Evolutionary conservation across 257 asterid genomes (phyloP).

Genomic region (Solanum paucissectum): DNA sequence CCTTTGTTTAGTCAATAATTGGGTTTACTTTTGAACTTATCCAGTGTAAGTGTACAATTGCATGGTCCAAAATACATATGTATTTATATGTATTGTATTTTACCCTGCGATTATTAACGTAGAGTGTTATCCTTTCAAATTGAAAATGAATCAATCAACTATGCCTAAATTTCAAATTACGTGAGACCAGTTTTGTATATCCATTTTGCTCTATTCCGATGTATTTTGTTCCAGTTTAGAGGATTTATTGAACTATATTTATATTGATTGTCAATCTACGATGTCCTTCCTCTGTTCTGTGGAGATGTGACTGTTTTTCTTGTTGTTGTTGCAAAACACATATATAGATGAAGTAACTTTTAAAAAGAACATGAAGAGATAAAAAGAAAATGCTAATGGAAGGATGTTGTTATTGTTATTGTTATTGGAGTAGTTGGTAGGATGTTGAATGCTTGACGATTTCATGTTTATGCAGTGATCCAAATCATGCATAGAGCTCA

Average conservation of each 20-base stretch:
- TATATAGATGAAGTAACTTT: neutral
- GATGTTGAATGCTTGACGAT: neutral
- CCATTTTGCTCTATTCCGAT: neutral
- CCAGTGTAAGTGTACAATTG: neutral
- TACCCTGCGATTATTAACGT: neutral
- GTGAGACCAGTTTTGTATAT: neutral
- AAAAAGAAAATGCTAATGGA: neutral
- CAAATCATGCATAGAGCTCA: constrained; percentile 62
- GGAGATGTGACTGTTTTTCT: neutral
- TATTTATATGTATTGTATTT: neutral
- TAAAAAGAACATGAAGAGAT: neutral
- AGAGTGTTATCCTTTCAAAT: neutral
- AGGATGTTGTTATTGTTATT: neutral
- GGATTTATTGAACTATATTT: neutral
- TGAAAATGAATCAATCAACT: neutral
- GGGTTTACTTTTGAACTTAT: neutral
- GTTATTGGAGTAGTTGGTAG: neutral
- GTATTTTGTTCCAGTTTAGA: neutral
- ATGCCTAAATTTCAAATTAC: neutral
- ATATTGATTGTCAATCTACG: neutral
- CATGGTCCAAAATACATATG: neutral
- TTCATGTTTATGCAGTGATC: constrained; percentile 34
- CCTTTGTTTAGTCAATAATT: neutral
- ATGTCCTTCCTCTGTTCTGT: neutral
- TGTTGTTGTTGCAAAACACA: neutral